These are phyloP conservation scores for Fusarium graminum DNA, from an alignment of 2,329 filamentous ascomycete species.

Conservation along the genomic window DNA sequence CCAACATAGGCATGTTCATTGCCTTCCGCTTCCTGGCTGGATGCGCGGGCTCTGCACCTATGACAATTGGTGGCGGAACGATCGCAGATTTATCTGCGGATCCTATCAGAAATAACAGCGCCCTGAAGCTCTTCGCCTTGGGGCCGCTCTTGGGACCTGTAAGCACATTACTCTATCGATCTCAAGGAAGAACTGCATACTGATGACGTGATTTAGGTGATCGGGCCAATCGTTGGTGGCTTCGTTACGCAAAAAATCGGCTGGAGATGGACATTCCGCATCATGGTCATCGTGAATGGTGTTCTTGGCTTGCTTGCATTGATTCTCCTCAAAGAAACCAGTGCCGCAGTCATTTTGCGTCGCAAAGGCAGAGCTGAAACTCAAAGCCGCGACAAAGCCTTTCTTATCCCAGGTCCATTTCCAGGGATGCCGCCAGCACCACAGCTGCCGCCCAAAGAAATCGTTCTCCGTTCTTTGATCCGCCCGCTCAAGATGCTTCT, in stretches of 20 bases:
- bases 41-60: slow-evolving; percentile 69
- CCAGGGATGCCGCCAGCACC: slow-evolving; percentile 32
- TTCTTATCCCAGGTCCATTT: slow-evolving; percentile 34
- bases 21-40: slow-evolving; percentile 71
- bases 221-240: slow-evolving; percentile 55
- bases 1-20: slow-evolving; percentile 71
- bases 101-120: slow-evolving; percentile 68
- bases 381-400: slow-evolving; percentile 29
- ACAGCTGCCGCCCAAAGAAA: not conserved
- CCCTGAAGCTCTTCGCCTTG: slow-evolving; percentile 72
- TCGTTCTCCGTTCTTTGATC: slow-evolving; percentile 52
- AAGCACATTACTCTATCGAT: slow-evolving; percentile 1
- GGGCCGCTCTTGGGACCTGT: slow-evolving; percentile 70
- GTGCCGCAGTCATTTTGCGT: slow-evolving; percentile 17
- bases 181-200: not conserved
- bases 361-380: slow-evolving; percentile 25
- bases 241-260: slow-evolving; percentile 61
- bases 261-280: slow-evolving; percentile 65
- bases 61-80: slow-evolving; percentile 75
- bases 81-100: slow-evolving; percentile 70
- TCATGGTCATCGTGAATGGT: slow-evolving; percentile 59
- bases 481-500: slow-evolving; percentile 63
- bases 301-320: not conserved
- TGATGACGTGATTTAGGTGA: slow-evolving; percentile 34
- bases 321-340: slow-evolving; percentile 51